Conservation (phyloP, 2,329 filamentous ascomycete species). For the Aspergillus tanneri region DNA sequence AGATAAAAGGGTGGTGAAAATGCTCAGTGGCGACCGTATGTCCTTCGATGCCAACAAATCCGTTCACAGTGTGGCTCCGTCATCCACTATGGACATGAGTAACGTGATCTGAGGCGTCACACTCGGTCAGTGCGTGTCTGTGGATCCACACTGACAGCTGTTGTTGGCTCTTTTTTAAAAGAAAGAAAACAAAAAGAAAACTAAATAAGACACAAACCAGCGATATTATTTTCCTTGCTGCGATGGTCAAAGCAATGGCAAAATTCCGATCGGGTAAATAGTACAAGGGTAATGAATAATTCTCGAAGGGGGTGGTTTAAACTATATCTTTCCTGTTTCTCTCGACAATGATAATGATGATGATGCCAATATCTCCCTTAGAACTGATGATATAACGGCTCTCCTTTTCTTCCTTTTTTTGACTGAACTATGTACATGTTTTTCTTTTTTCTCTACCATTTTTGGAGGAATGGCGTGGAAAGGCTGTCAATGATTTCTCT, state of each 20-base stretch:
- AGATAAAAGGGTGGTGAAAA: constrained; percentile 40
- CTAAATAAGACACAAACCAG: too few relatives aligned
- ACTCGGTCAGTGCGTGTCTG: constrained; percentile 23
- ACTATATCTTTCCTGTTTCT: constrained; percentile 2
- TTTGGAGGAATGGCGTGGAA: too few relatives aligned
- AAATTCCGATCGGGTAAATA: constrained; percentile 1
- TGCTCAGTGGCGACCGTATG: constrained; percentile 44
- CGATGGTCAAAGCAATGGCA: background rate
- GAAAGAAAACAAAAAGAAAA: too few relatives aligned
- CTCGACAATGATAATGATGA: constrained; percentile 19
- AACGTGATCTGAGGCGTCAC: constrained; percentile 48
- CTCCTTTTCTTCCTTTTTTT: background rate
- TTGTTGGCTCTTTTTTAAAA: constrained; percentile 11
- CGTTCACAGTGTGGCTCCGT: constrained; percentile 44
- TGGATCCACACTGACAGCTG: background rate
- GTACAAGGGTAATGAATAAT: constrained; percentile 12
- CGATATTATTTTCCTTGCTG: too few relatives aligned
- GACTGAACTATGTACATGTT: constrained; percentile 5
- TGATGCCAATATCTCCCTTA: constrained; percentile 18
- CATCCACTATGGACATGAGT: constrained; percentile 45
- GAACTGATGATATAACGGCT: constrained; percentile 23
- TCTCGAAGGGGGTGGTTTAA: background rate
- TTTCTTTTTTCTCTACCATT: background rate
- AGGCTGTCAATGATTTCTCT: too few relatives aligned
- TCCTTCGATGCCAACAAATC: constrained; percentile 42